Evolutionary conservation across 2,329 filamentous ascomycete species (phyloP), one percentile per base, ranked within the genome.

Genomic region (Botrytis hyacinthi): DNA sequence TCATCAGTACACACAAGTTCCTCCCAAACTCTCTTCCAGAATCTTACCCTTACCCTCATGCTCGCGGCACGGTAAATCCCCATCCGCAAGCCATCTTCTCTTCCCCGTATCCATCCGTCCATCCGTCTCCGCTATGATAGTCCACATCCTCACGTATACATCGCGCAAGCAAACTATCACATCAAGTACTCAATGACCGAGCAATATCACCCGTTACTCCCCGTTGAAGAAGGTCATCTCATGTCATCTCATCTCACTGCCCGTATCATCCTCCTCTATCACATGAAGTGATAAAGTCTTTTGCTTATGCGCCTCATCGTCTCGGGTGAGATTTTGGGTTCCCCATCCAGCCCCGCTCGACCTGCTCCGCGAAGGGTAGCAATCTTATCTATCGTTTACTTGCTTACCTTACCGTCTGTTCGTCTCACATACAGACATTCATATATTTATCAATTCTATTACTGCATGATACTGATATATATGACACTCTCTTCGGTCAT

Each of bases 271-370:
- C 51, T 54, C 5, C 4, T 54, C 51, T 14, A 54, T 54, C 60
- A 62, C 60, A 62, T 62, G 60, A 40, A 18, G 60, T 37, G 20
- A 62, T 29, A 14, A 40, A 62, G 18, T n/a, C 35, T 35, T 35
- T 35, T 29, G 29, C 37, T 40, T 35, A 44, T 0, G 12, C 61
- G 37, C 16, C 26, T 29, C 37, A 29, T 60, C 61, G 61, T 37
- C 9, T 44, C 61, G 63, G 63, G 63, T 51, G 22, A 67, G 44
- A 67, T 63, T 63, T 63, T 63, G 61, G 37, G 14, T 42, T 63
- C 37, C 61, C 61, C 60, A 29, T 42, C 14, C 1, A 8, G n/a
- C 37, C 60, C 60, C 32, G 42, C 62, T 48, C 62, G 4, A 20
- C 60, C 16, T 22, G 42, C 63, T 37, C 44, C 44, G 63, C 44